These are phyloP conservation scores for Cucumis variabilis DNA, from an alignment of 331 rosid genomes.

Conservation along the genomic window DNA sequence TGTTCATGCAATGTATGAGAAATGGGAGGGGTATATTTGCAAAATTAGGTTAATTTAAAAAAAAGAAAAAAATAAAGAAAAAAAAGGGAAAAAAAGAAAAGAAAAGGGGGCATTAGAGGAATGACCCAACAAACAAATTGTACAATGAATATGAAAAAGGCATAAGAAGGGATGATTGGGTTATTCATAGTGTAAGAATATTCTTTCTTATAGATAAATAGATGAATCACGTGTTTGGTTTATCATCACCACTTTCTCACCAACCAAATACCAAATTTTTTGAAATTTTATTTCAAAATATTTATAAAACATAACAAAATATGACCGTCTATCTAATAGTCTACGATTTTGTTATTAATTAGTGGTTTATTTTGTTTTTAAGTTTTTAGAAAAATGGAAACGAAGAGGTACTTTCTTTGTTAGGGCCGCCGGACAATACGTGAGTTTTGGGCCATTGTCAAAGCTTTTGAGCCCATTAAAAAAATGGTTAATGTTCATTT, in stretches of 20 bases:
- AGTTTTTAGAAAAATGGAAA: too few species aligned
- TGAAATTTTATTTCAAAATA: too few species aligned
- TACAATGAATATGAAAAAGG: constrained; percentile 16
- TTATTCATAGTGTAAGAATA: constrained; percentile 9
- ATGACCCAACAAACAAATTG: not conserved
- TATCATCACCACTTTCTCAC: constrained; percentile 18
- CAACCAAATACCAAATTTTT: not conserved
- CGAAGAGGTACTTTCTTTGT: too few species aligned
- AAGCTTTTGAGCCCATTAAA: not conserved
- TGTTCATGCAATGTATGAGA: constrained; percentile 13
- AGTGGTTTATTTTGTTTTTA: too few species aligned
- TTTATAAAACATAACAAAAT: too few species aligned
- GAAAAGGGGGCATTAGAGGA: not conserved
- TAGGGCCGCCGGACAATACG: too few species aligned
- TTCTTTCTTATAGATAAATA: constrained; percentile 10
- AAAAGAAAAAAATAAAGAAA: not conserved
- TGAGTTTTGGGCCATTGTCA: not conserved
- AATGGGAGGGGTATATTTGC: not conserved
- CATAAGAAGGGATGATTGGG: not conserved
- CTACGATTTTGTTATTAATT: too few species aligned
- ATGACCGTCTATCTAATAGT: too few species aligned
- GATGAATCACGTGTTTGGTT: constrained; percentile 17
- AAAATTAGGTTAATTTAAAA: not conserved
- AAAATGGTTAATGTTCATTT: not conserved
- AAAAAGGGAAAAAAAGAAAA: too few species aligned